These are phyloP conservation scores for Paramecium sonneborni DNA, from an alignment of 73 alveolate species.

Conservation along the genomic window DNA sequence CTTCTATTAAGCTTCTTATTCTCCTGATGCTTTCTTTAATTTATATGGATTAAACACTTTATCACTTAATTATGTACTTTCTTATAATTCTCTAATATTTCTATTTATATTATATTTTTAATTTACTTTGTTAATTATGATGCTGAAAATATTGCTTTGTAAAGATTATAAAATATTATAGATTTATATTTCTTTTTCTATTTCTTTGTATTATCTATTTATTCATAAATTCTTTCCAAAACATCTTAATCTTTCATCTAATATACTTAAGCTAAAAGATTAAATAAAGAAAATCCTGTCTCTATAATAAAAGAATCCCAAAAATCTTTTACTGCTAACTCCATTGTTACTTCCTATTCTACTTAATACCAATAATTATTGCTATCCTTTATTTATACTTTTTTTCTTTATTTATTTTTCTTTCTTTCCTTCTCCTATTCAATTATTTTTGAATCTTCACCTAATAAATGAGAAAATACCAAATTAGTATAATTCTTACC, in stretches of 20 bases:
- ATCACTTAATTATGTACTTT: neutral
- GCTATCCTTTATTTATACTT: neutral
- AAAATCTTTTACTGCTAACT: neutral
- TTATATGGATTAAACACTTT: neutral
- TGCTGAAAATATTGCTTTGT: neutral
- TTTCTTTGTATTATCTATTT: neutral
- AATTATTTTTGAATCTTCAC: neutral
- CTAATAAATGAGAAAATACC: slow-evolving; percentile 14
- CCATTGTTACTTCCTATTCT: neutral
- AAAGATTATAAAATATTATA: neutral
- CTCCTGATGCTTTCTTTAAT: neutral
- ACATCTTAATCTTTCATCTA: neutral
- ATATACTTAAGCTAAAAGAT: slow-evolving; percentile 5
- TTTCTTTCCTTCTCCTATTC: neutral
- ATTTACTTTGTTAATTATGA: neutral
- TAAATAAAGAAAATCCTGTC: slow-evolving; percentile 22
- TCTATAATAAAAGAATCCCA: slow-evolving; percentile 30
- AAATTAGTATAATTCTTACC: slow-evolving; percentile 32
- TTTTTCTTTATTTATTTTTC: neutral
- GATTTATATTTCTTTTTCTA: neutral
- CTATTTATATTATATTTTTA: neutral
- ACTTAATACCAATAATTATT: neutral
- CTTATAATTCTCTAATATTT: neutral
- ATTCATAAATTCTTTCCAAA: slow-evolving; percentile 45
- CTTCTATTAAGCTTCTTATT: neutral